These are phyloP conservation scores for Lentinula boryana DNA, from an alignment of 768 basidiomycete species.

Conservation along the genomic window DNA sequence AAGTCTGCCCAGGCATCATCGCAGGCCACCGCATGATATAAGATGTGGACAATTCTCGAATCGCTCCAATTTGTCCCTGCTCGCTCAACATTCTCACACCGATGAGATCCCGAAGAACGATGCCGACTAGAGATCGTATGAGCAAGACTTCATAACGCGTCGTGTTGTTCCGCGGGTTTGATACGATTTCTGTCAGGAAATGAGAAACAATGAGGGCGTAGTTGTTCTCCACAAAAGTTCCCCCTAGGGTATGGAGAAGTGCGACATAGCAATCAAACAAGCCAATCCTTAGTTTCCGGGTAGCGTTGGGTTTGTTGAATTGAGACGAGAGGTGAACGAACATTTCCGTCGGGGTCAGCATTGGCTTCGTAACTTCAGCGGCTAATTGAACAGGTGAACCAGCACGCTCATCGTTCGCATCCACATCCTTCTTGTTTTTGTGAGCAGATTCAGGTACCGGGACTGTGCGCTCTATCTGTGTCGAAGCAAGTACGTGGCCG, in stretches of 20 bases:
- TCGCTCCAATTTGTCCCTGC: constrained; percentile 88
- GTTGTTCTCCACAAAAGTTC: constrained; percentile 74
- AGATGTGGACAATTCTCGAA: constrained; percentile 74
- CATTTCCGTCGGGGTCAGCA: constrained; percentile 77
- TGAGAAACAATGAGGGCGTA: constrained; percentile 77
- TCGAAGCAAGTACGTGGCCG: constrained; percentile 78
- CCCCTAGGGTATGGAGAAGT: constrained; percentile 68
- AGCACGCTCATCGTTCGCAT: constrained; percentile 52
- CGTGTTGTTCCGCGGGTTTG: constrained; percentile 43
- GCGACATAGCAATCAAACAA: constrained; percentile 87
- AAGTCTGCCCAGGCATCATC: constrained; percentile 78
- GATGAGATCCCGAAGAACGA: constrained; percentile 80
- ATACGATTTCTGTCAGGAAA: constrained; percentile 72
- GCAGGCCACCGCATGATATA: constrained; percentile 93
- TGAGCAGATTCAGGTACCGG: constrained; percentile 48
- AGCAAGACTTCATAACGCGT: constrained; percentile 73
- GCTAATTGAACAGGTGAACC: constrained; percentile 34
- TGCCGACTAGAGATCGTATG: constrained; percentile 65
- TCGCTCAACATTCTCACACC: constrained; percentile 88
- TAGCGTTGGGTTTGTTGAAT: constrained; percentile 68
- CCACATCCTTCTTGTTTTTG: constrained; percentile 52
- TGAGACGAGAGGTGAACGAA: constrained; percentile 69
- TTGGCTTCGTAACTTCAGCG: constrained; percentile 56
- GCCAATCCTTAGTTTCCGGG: constrained; percentile 73
- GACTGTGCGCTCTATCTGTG: constrained; percentile 62